phyloP scores from a whole-genome alignment of 1,284 basidiomycete species.

The Apiotrichum sp. region DNA sequence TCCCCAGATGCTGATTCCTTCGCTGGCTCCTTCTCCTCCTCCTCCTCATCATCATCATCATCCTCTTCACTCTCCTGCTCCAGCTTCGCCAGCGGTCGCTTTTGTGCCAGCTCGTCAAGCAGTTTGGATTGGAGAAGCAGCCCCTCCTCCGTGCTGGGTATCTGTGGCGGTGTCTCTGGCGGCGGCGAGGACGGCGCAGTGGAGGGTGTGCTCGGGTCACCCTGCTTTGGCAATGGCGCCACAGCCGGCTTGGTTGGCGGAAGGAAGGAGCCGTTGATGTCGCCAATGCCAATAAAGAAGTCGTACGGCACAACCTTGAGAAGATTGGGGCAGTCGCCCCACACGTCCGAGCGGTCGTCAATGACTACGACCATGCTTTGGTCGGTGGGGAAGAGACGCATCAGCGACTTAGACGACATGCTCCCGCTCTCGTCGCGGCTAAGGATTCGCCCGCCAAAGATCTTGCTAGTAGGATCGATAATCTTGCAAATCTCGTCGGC shows the following conservation, averaged over 20 bases:
- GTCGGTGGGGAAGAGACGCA: slow-evolving; percentile 88
- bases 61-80: slow-evolving; percentile 58
- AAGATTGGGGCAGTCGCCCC: slow-evolving; percentile 85
- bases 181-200: slow-evolving; percentile 9
- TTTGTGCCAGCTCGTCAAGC: slow-evolving; percentile 75
- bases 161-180: slow-evolving; percentile 16
- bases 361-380: slow-evolving; percentile 99
- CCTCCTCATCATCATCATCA: slow-evolving; percentile 7
- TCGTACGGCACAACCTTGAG: slow-evolving; percentile 96
- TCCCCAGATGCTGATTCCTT: neutral
- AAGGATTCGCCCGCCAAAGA: slow-evolving; percentile 81
- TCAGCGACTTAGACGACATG: slow-evolving; percentile 67
- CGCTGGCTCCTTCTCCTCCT: slow-evolving; percentile 49
- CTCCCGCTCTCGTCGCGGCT: slow-evolving; percentile 94
- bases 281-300: slow-evolving; percentile 97
- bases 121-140: slow-evolving; percentile 53
- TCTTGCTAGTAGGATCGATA: slow-evolving; percentile 79
- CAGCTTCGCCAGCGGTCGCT: slow-evolving; percentile 78
- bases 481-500: slow-evolving; percentile 90
- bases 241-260: slow-evolving; percentile 21
- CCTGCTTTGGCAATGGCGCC: slow-evolving; percentile 1
- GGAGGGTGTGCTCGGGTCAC: neutral
- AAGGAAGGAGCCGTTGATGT: slow-evolving; percentile 91
- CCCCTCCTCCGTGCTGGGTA: slow-evolving; percentile 24
- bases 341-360: slow-evolving; percentile 95